phyloP scores from a whole-genome alignment of 768 basidiomycete species.

The Leccinum arenicola region DNA sequence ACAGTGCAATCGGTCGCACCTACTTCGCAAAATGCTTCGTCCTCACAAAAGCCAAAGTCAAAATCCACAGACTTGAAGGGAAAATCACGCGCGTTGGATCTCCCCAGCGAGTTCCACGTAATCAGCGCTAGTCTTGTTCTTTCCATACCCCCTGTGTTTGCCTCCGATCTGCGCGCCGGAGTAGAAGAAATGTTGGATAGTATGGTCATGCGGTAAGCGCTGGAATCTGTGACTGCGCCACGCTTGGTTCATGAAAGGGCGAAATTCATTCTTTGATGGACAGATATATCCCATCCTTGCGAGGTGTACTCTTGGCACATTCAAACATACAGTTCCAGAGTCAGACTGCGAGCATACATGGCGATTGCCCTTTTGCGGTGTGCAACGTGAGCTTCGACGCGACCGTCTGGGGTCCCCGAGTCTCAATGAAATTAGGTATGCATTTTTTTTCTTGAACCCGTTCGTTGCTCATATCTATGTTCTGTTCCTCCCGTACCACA shows the following conservation, averaged over 20 bases:
- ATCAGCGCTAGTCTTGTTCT: slow-evolving; percentile 66
- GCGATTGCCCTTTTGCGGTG: slow-evolving; percentile 83
- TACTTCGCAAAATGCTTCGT: slow-evolving; percentile 8
- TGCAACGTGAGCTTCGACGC: slow-evolving; percentile 77
- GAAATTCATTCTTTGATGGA: not conserved
- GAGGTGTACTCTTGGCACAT: slow-evolving; percentile 85
- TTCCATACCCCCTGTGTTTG: slow-evolving; percentile 80
- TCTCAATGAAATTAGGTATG: slow-evolving; percentile 80
- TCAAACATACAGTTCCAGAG: slow-evolving; percentile 70
- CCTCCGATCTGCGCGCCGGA: slow-evolving; percentile 66
- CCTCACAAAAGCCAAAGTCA: slow-evolving; percentile 16
- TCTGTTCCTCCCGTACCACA: not conserved
- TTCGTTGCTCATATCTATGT: not conserved
- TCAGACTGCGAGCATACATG: slow-evolving; percentile 62
- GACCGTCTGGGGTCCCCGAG: slow-evolving; percentile 82
- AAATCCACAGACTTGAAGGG: slow-evolving; percentile 35
- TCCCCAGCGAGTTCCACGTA: slow-evolving; percentile 52
- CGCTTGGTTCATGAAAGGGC: not conserved
- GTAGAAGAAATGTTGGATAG: slow-evolving; percentile 90
- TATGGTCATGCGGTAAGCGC: slow-evolving; percentile 86
- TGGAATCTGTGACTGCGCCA: slow-evolving; percentile 4
- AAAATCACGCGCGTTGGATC: slow-evolving; percentile 34
- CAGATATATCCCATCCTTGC: slow-evolving; percentile 86
- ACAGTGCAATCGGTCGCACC: not conserved
- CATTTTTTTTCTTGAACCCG: slow-evolving; percentile 1